Base-by-base conservation (phyloP, 1,139 yeast species). In the Nakaseomyces glabratus region DNA sequence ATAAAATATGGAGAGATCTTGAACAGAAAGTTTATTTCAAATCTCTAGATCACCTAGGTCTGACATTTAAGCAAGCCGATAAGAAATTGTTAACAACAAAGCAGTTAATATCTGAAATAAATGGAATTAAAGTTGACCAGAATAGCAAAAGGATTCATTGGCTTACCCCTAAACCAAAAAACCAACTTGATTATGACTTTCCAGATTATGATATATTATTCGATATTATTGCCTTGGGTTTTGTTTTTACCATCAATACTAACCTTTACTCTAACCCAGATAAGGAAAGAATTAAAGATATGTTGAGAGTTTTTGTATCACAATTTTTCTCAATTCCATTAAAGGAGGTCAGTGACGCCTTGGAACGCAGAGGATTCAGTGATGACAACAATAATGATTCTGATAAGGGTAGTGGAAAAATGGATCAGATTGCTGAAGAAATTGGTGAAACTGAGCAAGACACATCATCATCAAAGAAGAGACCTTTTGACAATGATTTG, bases 1-100 rank as follows among this genome's bases (percentile, higher is more conserved):
- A 90, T 60, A 90, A 90, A 57, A 95, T 88, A 18, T 90, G 99
- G 99, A 76, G 98, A 52, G 98, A 90, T 60, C 77, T 93, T 64
- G 98, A 93, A 57, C 95, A 86, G 55, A 88, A 86, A 52, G 95
- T 86, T 0, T 88, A 82, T 58, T 84, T 76, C 66, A 93, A 90
- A 60, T 82, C 95, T 3, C 68, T 90, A 48, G 99, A 90, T 57
- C 98, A 93, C 57, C 68, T 88, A 45, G 99, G 99, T 2, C 69
- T 90, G 48, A 86, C 96, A 0, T 93, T 90, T 63, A 90, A 90
- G 59, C 96, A 90, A 58, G 85, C 95, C 9, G 99, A 90, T 58
- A 90, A 93, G 59, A 90, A 90, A 58, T 65, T 85, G 39, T 64
- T 93, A 46, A 86, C 97, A 1, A 81, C 93, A 6, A 85, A 90